Evolutionary conservation across 1,139 yeast genomes (phyloP).

Genomic region (Lodderomyces elongisporus): DNA sequence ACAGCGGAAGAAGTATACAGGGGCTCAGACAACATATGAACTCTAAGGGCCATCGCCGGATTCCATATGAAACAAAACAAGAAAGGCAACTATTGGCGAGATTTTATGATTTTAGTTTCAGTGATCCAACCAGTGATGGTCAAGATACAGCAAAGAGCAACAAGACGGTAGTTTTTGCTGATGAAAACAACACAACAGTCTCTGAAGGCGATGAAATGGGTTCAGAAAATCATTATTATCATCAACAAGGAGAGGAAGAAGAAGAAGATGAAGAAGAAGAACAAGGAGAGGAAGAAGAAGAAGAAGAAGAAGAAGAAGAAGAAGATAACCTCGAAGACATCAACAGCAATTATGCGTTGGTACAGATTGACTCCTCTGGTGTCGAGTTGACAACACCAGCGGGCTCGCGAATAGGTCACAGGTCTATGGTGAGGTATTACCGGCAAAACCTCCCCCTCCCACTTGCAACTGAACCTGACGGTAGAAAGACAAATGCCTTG

Average conservation of each 20-base stretch:
- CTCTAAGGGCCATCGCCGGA: conserved; percentile 50
- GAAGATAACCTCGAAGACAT: conserved; percentile 10
- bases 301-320: not conserved
- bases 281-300: not conserved
- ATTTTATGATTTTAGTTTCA: conserved; percentile 38
- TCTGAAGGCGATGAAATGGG: too few species aligned
- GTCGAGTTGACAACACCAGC: conserved; percentile 42
- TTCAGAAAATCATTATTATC: conserved; percentile 6
- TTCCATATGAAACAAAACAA: conserved; percentile 48
- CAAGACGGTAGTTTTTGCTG: conserved; percentile 1
- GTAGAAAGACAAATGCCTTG: conserved; percentile 32
- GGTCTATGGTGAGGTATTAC: conserved; percentile 41
- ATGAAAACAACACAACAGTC: conserved; percentile 14
- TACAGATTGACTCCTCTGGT: conserved; percentile 35
- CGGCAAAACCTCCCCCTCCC: conserved; percentile 34
- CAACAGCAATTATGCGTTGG: conserved; percentile 29
- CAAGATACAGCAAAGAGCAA: not conserved
- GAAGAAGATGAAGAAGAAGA: not conserved
- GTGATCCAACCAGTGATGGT: conserved; percentile 3
- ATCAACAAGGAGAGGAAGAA: conserved; percentile 9
- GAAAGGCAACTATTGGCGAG: conserved; percentile 36
- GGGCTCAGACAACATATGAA: conserved; percentile 50
- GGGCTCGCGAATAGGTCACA: conserved; percentile 47
- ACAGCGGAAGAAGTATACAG: conserved; percentile 42
- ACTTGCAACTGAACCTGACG: conserved; percentile 20